Evolutionary conservation across 805 yeast species (phyloP).

Genomic region (Hanseniaspora thailandica): DNA sequence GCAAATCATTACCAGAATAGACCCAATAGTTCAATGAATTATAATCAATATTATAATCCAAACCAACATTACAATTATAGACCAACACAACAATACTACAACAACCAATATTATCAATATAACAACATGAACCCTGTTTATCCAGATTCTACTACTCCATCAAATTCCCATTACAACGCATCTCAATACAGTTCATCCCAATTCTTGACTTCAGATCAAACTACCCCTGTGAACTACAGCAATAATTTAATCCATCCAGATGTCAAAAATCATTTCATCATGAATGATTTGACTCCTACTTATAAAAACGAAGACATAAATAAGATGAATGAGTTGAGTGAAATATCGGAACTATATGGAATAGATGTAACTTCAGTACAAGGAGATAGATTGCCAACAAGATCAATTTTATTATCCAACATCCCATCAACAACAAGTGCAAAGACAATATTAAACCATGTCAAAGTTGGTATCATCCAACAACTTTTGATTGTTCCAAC

Average conservation of each 20-base stretch:
- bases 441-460: slow-evolving; percentile 76
- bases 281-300: background rate
- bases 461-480: slow-evolving; percentile 81
- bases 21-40: background rate
- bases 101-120: background rate
- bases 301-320: background rate
- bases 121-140: background rate
- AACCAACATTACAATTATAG: background rate
- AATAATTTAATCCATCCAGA: background rate
- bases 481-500: slow-evolving; percentile 61
- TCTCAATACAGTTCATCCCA: background rate
- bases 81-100: background rate
- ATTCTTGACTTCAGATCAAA: background rate
- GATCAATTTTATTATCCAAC: slow-evolving; percentile 85
- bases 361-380: slow-evolving; percentile 1
- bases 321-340: background rate
- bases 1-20: background rate
- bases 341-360: background rate
- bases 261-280: background rate
- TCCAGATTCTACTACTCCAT: background rate
- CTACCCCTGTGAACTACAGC: background rate
- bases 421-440: slow-evolving; percentile 72
- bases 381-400: slow-evolving; percentile 18
- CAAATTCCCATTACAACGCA: background rate
- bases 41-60: background rate